Evolutionary conservation across 2,329 filamentous ascomycete species (phyloP), one percentile per base, ranked within the genome.

Genomic region (Esteya vermicola): DNA sequence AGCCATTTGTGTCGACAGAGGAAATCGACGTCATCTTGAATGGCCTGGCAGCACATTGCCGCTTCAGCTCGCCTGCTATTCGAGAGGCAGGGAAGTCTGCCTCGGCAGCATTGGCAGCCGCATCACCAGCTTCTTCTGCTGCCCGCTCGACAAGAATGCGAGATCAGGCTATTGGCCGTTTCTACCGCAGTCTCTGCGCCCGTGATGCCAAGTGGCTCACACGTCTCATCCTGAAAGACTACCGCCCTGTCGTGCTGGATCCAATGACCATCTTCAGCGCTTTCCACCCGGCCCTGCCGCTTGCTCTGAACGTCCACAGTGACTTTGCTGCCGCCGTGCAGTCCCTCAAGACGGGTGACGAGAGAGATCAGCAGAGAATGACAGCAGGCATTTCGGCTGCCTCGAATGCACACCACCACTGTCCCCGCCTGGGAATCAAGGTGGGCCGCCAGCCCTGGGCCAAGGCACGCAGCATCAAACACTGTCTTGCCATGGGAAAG

Each of bases 151-250:
- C 22, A 2, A 14, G 14, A 6, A 30, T 20, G 4, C 36, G 33
- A 51, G 70, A 51, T 56, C 57, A 60, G 5, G 54, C 67, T 4
- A 55, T 89, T 1, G 63, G 64, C 18, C 53, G 55, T 0, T 52
- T 88, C 1, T 82, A 81, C 50, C 62, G 59, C 23, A 69, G 72
- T 8, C 53, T 85, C 9, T 64, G 65, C 34, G 72, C 83, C 4
- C 64, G 65, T 33, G 83, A 93, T 52, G 81, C 78, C 4, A 94
- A 94, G 59, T 95, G 88, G 88, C 67, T 94, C 10, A 83, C 83
- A 0, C 71, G 88, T 4, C 63, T 95, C 23, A 65, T 94, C 6
- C 62, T 93, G 22, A 91, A 93, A 52, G 72, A 78, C 46, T 83
- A 79, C 43, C 65, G 70, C n/a, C 80, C 81, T 0, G 64, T 88